phyloP scores from a whole-genome alignment of 2,329 filamentous ascomycete species.

The Trichoderma aggressivum region DNA sequence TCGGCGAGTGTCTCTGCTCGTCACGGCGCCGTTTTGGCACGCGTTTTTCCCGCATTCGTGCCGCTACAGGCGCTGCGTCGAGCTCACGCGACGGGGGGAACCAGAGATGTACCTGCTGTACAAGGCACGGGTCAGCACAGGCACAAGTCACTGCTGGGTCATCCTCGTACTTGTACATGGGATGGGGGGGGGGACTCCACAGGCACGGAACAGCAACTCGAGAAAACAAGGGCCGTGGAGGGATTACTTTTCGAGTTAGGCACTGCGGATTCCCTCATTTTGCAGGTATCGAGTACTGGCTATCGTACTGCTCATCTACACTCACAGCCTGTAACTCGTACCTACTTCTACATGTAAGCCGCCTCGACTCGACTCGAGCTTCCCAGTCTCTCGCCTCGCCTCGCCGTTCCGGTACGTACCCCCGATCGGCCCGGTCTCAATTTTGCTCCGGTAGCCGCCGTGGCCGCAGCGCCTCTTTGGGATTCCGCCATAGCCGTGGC shows the following conservation, averaged over 20 bases:
- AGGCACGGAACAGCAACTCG: background rate
- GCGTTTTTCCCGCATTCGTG: background rate
- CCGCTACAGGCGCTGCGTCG: background rate
- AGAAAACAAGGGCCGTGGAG: background rate
- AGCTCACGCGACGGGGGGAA: conserved; percentile 11
- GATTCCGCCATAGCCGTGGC: conserved; percentile 13
- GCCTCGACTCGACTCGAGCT: background rate
- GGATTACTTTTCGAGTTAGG: background rate
- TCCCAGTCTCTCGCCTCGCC: background rate
- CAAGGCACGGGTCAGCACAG: background rate
- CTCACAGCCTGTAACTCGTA: background rate
- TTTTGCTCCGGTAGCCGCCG: conserved; percentile 14
- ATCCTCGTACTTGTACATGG: background rate
- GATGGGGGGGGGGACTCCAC: background rate
- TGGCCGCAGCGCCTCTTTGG: conserved; percentile 1
- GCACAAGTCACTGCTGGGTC: background rate
- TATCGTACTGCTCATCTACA: background rate
- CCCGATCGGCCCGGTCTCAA: conserved; percentile 14
- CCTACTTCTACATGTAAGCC: no score
- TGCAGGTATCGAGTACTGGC: background rate
- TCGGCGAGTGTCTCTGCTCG: background rate
- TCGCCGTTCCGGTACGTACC: conserved; percentile 7
- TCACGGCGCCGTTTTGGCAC: background rate
- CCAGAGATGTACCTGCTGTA: background rate
- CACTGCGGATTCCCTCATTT: background rate